phyloP scores from a whole-genome alignment of 192 early-diverging fungal genomes.

The Phlyctochytrium bullatum region DNA sequence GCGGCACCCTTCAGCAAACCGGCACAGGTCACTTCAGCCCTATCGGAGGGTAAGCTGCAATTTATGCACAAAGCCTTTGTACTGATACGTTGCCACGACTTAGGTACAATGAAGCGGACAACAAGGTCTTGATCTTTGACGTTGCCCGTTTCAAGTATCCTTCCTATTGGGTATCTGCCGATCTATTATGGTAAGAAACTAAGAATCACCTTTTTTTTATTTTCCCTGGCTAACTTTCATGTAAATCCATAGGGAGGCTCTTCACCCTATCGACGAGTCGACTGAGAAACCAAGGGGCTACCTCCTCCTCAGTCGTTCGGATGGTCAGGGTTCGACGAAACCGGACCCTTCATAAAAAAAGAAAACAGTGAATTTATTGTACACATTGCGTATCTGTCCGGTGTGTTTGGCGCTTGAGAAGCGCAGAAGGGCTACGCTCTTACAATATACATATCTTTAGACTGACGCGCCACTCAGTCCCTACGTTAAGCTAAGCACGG shows the following conservation, averaged over 20 bases:
- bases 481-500: too few species aligned
- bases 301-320: neutral
- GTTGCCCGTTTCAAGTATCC: slow-evolving; percentile 52
- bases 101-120: slow-evolving; percentile 25
- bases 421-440: too few species aligned
- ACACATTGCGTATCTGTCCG: too few species aligned
- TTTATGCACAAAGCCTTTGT: neutral
- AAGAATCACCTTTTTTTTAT: neutral
- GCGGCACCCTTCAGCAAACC: slow-evolving; percentile 42
- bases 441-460: too few species aligned
- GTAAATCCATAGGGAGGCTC: slow-evolving; percentile 23
- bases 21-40: slow-evolving; percentile 44
- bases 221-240: neutral
- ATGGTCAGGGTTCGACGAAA: too few species aligned
- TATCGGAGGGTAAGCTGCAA: slow-evolving; percentile 18
- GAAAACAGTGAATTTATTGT: too few species aligned
- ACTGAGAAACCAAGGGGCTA: slow-evolving; percentile 29
- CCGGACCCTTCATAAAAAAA: too few species aligned
- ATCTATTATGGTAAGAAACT: slow-evolving; percentile 31
- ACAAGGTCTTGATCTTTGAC: slow-evolving; percentile 46
- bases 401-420: too few species aligned
- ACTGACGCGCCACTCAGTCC: too few species aligned
- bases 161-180: slow-evolving; percentile 37
- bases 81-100: too few species aligned
- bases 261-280: slow-evolving; percentile 32